A percentile compares a stretch with the other conserved stretches of the same genome.
phyloP scores from a whole-genome alignment of 306 rosid genomes.

The Castanopsis chinensis region DNA sequence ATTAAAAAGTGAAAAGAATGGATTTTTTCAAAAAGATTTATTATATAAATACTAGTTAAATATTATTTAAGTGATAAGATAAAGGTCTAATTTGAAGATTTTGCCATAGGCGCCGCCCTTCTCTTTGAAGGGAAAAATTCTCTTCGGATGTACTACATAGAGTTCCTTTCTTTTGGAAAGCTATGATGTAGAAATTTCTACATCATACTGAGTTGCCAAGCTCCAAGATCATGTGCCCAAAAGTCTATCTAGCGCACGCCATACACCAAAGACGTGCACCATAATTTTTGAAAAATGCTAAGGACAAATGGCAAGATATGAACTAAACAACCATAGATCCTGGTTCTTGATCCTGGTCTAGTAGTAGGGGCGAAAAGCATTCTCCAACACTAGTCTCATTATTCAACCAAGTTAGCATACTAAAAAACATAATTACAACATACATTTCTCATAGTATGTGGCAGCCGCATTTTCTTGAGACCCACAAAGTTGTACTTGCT shows the following conservation, averaged over 20 bases:
- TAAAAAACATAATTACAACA: neutral
- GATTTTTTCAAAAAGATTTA: too few relatives aligned
- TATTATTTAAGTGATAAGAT: too few relatives aligned
- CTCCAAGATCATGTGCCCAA: conserved; percentile 8
- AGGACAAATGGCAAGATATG: neutral
- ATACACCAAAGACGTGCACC: conserved; percentile 7
- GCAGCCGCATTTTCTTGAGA: conserved; percentile 54
- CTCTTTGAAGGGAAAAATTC: too few relatives aligned
- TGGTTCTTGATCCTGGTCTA: neutral
- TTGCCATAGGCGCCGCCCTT: too few relatives aligned
- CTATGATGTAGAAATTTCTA: too few relatives aligned
- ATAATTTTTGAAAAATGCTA: neutral
- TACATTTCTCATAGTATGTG: neutral
- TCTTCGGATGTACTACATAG: too few relatives aligned
- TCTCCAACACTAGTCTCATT: conserved; percentile 1
- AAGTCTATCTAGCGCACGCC: conserved; percentile 3
- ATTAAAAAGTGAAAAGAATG: too few relatives aligned
- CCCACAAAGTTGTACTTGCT: conserved; percentile 34
- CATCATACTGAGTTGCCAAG: conserved; percentile 5
- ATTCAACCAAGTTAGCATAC: conserved; percentile 17
- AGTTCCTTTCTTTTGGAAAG: too few relatives aligned
- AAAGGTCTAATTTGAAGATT: too few relatives aligned
- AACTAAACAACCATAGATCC: neutral
- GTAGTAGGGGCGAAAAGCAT: neutral
- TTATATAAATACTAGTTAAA: too few relatives aligned